phyloP scores from a whole-genome alignment of 495 filamentous ascomycete species.

The Friedmanniomyces simplex region DNA sequence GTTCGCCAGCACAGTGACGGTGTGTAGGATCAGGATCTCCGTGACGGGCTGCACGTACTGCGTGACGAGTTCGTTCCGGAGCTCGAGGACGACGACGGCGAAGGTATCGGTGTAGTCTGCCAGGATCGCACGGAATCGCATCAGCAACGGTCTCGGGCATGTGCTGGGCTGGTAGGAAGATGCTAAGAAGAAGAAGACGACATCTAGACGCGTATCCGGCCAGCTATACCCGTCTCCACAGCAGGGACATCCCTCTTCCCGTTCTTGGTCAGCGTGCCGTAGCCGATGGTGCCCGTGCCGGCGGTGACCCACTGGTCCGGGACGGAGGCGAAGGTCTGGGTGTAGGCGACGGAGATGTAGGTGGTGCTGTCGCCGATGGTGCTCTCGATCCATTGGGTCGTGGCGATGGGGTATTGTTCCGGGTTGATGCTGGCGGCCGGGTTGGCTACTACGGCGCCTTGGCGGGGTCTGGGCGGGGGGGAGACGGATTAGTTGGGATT shows the following conservation, averaged over 20 bases:
- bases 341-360: constrained; percentile 14
- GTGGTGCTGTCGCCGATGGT: constrained; percentile 2
- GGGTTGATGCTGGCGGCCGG: neutral
- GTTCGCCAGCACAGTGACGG: neutral
- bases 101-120: neutral
- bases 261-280: constrained; percentile 8
- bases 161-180: no score
- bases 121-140: neutral
- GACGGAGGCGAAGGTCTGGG: constrained; percentile 16
- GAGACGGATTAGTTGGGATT: neutral
- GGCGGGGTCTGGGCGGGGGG: constrained; percentile 14
- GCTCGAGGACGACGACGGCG: neutral
- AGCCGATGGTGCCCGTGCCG: constrained; percentile 9
- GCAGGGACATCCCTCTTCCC: neutral
- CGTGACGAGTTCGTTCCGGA: constrained; percentile 5
- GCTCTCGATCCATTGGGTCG: constrained; percentile 9
- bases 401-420: constrained; percentile 5
- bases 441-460: constrained; percentile 3
- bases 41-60: constrained; percentile 3
- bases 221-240: constrained; percentile 15
- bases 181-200: no score
- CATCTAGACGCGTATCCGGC: constrained; percentile 10
- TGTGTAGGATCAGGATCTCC: constrained; percentile 7
- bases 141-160: constrained; percentile 1
- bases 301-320: constrained; percentile 13